These are phyloP conservation scores for Aspergillus cavernicola DNA, from an alignment of 495 filamentous ascomycete genomes.

Conservation along the genomic window DNA sequence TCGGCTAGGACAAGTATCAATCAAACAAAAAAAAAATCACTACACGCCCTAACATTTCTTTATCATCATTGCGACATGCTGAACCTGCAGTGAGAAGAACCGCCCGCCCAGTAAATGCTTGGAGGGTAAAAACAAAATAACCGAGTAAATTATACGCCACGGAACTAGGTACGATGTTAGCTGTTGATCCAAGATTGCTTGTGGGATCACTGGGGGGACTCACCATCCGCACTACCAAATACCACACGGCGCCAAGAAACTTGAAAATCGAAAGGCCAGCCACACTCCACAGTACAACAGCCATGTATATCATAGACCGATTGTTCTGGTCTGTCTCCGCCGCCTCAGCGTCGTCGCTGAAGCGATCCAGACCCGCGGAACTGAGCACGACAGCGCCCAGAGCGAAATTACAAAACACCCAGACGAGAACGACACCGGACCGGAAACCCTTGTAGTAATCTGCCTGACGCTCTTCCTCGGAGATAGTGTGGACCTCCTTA, in stretches of 20 bases:
- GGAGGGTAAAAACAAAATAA: slow-evolving; percentile 5
- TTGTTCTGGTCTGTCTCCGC: slow-evolving; percentile 41
- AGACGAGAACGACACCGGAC: slow-evolving; percentile 83
- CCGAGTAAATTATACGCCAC: slow-evolving; percentile 39
- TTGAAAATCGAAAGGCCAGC: slow-evolving; percentile 83
- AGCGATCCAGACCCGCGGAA: slow-evolving; percentile 71
- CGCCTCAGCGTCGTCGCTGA: slow-evolving; percentile 35
- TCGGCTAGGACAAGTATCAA: slow-evolving; percentile 1
- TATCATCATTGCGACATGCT: slow-evolving; percentile 12
- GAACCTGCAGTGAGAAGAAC: slow-evolving; percentile 14
- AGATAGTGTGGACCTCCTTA: slow-evolving; percentile 58
- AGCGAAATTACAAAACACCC: slow-evolving; percentile 96
- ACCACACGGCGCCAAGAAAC: slow-evolving; percentile 91
- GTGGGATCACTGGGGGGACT: slow-evolving; percentile 2
- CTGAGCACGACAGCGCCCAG: slow-evolving; percentile 84
- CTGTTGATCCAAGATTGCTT: not conserved
- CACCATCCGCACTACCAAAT: slow-evolving; percentile 84
- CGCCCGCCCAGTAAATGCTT: slow-evolving; percentile 1
- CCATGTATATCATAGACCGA: slow-evolving; percentile 77
- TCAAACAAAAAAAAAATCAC: not conserved
- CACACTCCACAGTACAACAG: slow-evolving; percentile 87
- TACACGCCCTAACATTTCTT: slow-evolving; percentile 6
- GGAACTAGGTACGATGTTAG: slow-evolving; percentile 39
- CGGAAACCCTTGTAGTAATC: slow-evolving; percentile 98
- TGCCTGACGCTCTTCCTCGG: slow-evolving; percentile 78